Percentiles rank a stretch among this genome's conserved stretches.
Conservation (phyloP, 148 eudicot genomes). For the Limonium bicolor region DNA sequence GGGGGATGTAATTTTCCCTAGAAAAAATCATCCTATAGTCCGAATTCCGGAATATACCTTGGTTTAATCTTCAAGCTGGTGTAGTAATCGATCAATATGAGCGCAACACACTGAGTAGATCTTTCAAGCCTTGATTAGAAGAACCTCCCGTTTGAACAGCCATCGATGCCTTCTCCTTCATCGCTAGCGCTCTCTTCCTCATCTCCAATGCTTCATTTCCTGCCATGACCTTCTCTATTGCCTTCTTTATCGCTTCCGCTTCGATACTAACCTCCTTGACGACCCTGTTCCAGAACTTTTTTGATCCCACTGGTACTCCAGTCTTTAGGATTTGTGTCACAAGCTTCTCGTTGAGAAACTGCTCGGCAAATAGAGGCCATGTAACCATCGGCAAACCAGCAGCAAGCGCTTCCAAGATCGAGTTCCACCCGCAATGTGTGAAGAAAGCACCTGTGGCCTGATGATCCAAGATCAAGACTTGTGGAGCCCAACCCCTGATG, state of each 20-base stretch:
- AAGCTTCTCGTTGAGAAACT: constrained; percentile 20
- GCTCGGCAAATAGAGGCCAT: constrained; percentile 27
- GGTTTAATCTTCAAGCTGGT: too few species aligned
- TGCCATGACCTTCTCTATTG: constrained; percentile 17
- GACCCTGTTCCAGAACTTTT: not conserved
- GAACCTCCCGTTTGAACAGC: constrained; percentile 26
- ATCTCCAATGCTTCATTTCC: constrained; percentile 19
- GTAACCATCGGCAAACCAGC: constrained; percentile 29
- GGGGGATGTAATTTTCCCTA: too few species aligned
- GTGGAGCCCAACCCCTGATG: constrained; percentile 28
- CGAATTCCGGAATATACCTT: too few species aligned
- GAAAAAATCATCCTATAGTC: too few species aligned
- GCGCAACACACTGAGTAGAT: too few species aligned
- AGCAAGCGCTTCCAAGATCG: constrained; percentile 19
- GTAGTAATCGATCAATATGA: too few species aligned
- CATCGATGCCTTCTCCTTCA: constrained; percentile 19
- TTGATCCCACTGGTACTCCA: constrained; percentile 21
- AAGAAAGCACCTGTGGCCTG: constrained; percentile 19
- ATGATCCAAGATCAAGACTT: constrained; percentile 24
- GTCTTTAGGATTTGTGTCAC: constrained; percentile 15
- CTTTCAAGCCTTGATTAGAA: constrained; percentile 3
- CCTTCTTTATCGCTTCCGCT: constrained; percentile 9
- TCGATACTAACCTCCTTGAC: constrained; percentile 1
- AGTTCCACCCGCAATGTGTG: constrained; percentile 44
- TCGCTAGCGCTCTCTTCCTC: constrained; percentile 10